Percentiles rank a stretch among this genome's conserved stretches.
phyloP scores from a whole-genome alignment of 2,329 filamentous ascomycete species.

The Plectosphaerella cucumerina region DNA sequence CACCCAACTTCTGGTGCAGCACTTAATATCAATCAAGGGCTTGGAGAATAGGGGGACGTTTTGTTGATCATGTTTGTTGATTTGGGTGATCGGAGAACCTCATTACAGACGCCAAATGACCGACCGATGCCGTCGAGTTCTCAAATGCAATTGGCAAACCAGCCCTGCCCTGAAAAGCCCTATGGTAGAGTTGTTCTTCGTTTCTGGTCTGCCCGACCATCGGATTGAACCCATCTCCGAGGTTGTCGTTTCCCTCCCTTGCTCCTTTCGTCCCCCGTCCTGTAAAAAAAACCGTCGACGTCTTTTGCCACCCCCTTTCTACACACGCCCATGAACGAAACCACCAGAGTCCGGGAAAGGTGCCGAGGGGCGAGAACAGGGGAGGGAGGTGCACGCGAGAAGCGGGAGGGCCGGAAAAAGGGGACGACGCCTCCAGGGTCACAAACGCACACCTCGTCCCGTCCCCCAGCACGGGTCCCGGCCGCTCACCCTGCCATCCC shows the following conservation, averaged over 20 bases:
- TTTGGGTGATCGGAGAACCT: slow-evolving; percentile 48
- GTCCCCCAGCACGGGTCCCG: too few species aligned
- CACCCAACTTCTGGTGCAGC: too few species aligned
- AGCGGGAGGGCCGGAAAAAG: too few species aligned
- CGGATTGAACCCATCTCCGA: background rate
- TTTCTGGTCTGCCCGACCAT: background rate
- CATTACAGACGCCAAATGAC: slow-evolving; percentile 62
- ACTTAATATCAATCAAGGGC: too few species aligned
- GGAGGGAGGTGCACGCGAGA: too few species aligned
- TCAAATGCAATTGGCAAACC: slow-evolving; percentile 61
- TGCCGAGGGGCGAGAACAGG: too few species aligned
- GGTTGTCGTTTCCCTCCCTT: background rate
- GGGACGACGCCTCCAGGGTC: too few species aligned
- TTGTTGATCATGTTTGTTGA: slow-evolving; percentile 3
- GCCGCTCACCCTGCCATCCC: too few species aligned
- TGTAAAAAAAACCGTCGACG: slow-evolving; percentile 1
- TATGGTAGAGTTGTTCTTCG: slow-evolving; percentile 4
- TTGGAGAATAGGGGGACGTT: background rate
- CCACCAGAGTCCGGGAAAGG: too few species aligned
- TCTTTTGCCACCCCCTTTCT: background rate
- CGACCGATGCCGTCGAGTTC: slow-evolving; percentile 62
- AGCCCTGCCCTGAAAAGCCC: slow-evolving; percentile 32
- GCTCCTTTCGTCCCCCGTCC: too few species aligned
- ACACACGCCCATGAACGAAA: slow-evolving; percentile 29
- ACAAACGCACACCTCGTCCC: too few species aligned